A percentile compares a stretch with the other conserved stretches of the same genome.
Evolutionary conservation across 2,329 filamentous ascomycete genomes (phyloP).

Genomic region (Xylaria sp.): DNA sequence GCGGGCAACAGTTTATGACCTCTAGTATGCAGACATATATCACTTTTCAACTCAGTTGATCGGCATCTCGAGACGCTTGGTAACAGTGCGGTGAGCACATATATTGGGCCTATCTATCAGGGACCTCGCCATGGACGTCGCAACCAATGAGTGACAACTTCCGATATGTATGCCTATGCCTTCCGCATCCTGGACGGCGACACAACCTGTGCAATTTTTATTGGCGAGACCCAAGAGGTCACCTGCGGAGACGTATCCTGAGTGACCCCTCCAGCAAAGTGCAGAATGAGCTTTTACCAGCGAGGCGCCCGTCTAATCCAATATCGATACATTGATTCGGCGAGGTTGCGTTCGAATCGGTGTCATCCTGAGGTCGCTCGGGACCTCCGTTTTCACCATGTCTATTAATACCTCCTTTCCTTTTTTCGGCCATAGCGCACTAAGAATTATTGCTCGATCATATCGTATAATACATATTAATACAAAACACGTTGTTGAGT

Average conservation of each 20-base stretch:
- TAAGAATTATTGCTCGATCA: slow-evolving; percentile 3
- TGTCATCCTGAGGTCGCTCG: neutral
- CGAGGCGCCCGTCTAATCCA: too few relatives aligned
- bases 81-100: too few relatives aligned
- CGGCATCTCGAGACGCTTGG: neutral
- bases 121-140: too few relatives aligned
- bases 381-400: neutral
- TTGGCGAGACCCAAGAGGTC: neutral
- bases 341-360: too few relatives aligned
- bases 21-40: too few relatives aligned
- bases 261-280: neutral
- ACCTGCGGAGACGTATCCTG: neutral
- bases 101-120: too few relatives aligned
- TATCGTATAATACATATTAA: slow-evolving; percentile 21
- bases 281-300: neutral
- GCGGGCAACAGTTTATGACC: too few relatives aligned
- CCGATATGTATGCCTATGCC: too few relatives aligned
- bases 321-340: too few relatives aligned
- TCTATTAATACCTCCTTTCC: neutral
- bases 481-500: neutral
- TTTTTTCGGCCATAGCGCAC: neutral
- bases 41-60: neutral
- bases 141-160: too few relatives aligned
- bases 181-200: too few relatives aligned
- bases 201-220: too few relatives aligned